Base-by-base conservation (phyloP, 2,329 filamentous ascomycete genomes). In the Ceratocystiopsis sp. region DNA sequence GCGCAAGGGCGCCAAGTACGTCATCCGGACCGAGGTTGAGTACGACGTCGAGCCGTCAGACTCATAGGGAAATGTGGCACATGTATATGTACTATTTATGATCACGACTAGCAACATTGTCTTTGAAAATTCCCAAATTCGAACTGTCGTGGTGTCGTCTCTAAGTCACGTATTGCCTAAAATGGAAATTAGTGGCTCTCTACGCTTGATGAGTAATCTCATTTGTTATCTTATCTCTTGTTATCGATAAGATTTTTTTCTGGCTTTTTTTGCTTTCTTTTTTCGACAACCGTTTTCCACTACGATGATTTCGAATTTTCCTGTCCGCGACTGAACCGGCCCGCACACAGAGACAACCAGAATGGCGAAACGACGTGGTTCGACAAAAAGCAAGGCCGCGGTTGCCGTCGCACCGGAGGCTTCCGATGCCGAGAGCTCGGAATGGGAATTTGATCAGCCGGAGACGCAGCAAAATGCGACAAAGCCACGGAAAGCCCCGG, bases 21-120 rank as follows among this genome's bases (percentile, higher is more conserved):
- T 84, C 1, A 81, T 83, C 38, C 59, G 79, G 44, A 81, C 78
- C 0, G 79, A 84, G 54, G 72, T 84, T 4, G 71, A 80, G 55
- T 84, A 81, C 49, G 78, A 83, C 55, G 61, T 82, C 66, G 59
- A 65, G 41, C 41, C 43, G 18, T 38, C 44, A 11, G 16, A 9
- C 1, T 2, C 16, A 13, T 40, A 32, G 38, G 25, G 25, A 11
- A 29, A 10, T 8, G 7, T 29, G 19, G 19, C 19, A 21, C 19
- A 7, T 21, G 19, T 21, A 21, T 21, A 21, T 4, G 4, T 21
- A 7, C 19, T 7, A 21, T 21, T 21, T 21, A 21, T 7, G 19
- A 21, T 21, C 19, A 21, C 19, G 19, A 21, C 19, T 21, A 21
- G 19, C 19, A 21, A 7, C 19, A 21, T 21, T 21, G 19, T 21